A percentile compares a stretch with the other conserved stretches of the same genome.
Conservation (phyloP, 805 yeast genomes). For the Suhomyces sp. region DNA sequence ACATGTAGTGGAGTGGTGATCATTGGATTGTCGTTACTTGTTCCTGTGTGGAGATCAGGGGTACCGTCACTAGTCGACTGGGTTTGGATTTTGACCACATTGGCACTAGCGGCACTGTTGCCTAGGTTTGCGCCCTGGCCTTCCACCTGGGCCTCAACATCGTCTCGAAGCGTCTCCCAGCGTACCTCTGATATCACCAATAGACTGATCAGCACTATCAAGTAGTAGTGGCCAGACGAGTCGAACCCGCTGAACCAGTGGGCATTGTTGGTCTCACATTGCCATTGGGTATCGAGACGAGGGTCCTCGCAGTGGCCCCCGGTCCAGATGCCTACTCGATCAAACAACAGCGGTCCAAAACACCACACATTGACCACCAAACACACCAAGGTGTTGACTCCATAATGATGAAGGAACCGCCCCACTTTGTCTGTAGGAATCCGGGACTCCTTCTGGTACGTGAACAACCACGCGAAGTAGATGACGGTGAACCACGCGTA, state of each 20-base stretch:
- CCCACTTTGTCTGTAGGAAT: conserved; percentile 6
- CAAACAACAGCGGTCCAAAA: conserved; percentile 35
- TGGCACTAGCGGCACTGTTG: no score
- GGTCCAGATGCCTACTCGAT: conserved; percentile 23
- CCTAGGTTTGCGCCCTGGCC: no score
- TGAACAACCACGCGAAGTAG: conserved; percentile 14
- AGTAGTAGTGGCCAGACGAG: conserved; percentile 53
- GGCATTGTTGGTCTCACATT: conserved; percentile 2
- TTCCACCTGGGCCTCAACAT: no score
- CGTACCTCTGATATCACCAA: no score
- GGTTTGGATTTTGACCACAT: no score
- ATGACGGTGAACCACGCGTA: conserved; percentile 28
- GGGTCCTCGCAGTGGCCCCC: conserved; percentile 39
- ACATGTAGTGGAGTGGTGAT: no score
- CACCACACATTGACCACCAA: conserved; percentile 26
- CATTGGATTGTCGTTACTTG: no score
- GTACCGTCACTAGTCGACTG: no score
- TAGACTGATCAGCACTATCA: conserved; percentile 43
- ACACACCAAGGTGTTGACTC: conserved; percentile 11
- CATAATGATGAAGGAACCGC: conserved; percentile 10
- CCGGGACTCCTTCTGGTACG: conserved; percentile 6
- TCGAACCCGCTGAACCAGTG: conserved; percentile 41
- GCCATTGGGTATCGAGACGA: conserved; percentile 9
- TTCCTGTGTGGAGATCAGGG: no score
- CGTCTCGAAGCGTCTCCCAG: no score